Base-by-base conservation (phyloP, 2,329 filamentous ascomycete species). In the Ophiostoma pallidulum region DNA sequence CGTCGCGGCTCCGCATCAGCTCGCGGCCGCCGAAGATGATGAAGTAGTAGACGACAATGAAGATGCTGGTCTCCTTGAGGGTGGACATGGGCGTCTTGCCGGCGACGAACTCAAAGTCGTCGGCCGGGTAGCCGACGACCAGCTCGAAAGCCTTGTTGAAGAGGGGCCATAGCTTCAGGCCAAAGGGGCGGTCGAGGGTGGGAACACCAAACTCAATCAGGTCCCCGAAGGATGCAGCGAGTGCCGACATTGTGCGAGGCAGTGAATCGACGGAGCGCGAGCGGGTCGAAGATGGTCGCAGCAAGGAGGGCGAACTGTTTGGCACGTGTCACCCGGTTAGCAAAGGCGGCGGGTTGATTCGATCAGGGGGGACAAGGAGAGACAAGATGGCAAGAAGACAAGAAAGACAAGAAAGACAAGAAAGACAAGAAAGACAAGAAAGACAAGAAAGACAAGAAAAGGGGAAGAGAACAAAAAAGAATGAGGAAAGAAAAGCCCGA, bases 11-110 rank as follows among this genome's bases (percentile, higher is more conserved):
- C 69, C 87, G 86, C 92, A 98, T 97, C 59, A 89, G 64, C 69
- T 94, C 87, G 56, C 91, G 80, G 51, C 91, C 92, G 54, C 90
- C 90, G 57, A 97, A 94, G 61, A 97, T 92, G 70, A 95, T 73
- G 57, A 85, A 70, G 68, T 97, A 97, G 82, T 97, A 98, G 64
- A 86, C 71, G 62, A 88, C 71, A 59, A 96, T 82, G 64, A 89
- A 84, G 58, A 85, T 78, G 51, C 80, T 78, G 42, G 87, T 91
- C 68, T 86, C 81, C 66, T 84, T 84, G 60, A 96, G 72, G 4
- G 90, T 96, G 47, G 90, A 95, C 77, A 97, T 84, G 53, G 88
- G 86, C 26, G 90, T 96, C 66, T 80, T 72, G 60, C 87, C 87
- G 37, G 82, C 76, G 51, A 81, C 74, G 68, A 97, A 97, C 56